Evolutionary conservation across 495 filamentous ascomycete species (phyloP).

Genomic region (Durotheca rogersii): DNA sequence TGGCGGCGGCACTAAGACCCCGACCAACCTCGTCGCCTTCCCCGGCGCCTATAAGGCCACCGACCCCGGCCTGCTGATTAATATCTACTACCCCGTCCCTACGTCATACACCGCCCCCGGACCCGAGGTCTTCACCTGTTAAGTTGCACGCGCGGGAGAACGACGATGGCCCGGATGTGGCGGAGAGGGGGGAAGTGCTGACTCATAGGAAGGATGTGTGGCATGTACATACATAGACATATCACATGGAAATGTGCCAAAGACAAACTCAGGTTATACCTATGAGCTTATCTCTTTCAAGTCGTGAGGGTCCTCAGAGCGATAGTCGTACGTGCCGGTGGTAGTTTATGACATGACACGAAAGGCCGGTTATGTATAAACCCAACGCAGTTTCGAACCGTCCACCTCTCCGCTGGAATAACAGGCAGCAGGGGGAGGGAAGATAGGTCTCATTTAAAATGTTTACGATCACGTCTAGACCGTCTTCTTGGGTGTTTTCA

Average conservation of each 20-base stretch:
- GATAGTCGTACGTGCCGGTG: no score
- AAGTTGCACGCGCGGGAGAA: slow-evolving; percentile 1
- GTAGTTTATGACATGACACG: no score
- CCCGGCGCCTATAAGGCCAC: slow-evolving; percentile 38
- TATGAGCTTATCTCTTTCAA: no score
- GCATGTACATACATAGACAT: no score
- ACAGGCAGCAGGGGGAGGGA: no score
- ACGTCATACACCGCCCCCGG: slow-evolving; percentile 43
- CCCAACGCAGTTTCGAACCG: no score
- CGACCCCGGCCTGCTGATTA: slow-evolving; percentile 39
- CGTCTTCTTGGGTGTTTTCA: no score
- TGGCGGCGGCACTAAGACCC: slow-evolving; percentile 36
- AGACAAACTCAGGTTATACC: no score
- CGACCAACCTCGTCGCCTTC: slow-evolving; percentile 35
- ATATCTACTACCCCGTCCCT: slow-evolving; percentile 43
- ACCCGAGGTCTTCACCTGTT: slow-evolving; percentile 50
- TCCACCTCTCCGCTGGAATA: no score
- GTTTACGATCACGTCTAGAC: not conserved
- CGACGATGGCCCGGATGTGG: not conserved
- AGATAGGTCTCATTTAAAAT: not conserved
- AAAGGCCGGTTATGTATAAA: no score
- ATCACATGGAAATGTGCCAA: not conserved
- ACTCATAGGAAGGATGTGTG: no score
- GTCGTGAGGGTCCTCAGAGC: no score
- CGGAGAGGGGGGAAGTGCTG: not conserved